Base-by-base conservation (phyloP, 139 green algal genomes). In the Chlamydomonas asymmetrica region DNA sequence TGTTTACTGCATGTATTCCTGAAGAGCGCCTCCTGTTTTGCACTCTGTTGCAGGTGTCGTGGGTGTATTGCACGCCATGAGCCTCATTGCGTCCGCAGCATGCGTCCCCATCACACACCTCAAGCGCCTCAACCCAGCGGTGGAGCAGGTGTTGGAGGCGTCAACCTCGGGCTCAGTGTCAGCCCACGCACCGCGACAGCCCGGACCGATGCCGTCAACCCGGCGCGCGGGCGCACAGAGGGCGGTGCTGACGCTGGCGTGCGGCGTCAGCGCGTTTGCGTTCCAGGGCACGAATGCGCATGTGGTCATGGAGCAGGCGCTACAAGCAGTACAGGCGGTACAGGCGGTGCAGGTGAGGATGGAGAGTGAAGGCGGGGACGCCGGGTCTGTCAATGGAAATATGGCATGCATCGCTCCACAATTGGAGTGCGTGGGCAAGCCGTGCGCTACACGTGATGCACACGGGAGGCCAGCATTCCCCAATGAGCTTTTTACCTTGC, bases 271-370 rank as follows among this genome's bases (percentile, higher is more conserved):
- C 71, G 87, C 89, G 2, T 96, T 96, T 68, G 92, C 91, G 4
- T 96, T 95, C 81, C 88, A 93, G 73, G 91, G 91, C 52, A 92
- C 89, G 48, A 95, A 95, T 74, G 87, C 85, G 8, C 86, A 97
- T 38, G 75, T 82, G 34, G 63, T 94, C 49, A 10, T 95, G 63
- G 22, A 20, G 4, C 18, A n/a, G 37, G 63, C 25, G 38, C 48
- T 38, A 5, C 35, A 50, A 48, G 66, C 52, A 3, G 37, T 56
- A n/a, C n/a, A n/a, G n/a, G n/a, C n/a, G n/a, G n/a, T n/a, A n/a
- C n/a, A n/a, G n/a, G n/a, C n/a, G n/a, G n/a, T n/a, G n/a, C n/a
- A n/a, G n/a, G n/a, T n/a, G n/a, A n/a, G n/a, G n/a, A n/a, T n/a
- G n/a, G n/a, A n/a, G n/a, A n/a, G n/a, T n/a, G n/a, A n/a, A n/a